A percentile compares a stretch with the other conserved stretches of the same genome.
These are phyloP conservation scores for Punica granatum DNA, from an alignment of 345 rosid genomes.

Conservation along the genomic window DNA sequence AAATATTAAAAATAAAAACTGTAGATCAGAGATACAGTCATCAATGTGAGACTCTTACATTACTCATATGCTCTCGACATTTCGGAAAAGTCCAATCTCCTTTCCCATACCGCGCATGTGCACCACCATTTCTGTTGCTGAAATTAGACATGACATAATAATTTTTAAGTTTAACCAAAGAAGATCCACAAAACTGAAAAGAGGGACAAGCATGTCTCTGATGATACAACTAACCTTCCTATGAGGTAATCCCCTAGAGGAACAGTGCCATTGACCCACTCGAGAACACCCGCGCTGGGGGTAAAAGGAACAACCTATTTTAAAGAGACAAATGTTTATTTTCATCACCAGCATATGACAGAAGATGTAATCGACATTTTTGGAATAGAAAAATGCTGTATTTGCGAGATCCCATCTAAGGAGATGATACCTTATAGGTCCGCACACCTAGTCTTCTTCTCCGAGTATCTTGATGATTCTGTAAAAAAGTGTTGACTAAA, in stretches of 20 bases:
- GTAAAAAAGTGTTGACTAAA: constrained; percentile 83
- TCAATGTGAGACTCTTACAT: constrained; percentile 35
- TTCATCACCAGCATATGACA: background rate
- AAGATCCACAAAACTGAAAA: background rate
- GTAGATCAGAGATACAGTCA: too few relatives aligned
- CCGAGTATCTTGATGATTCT: constrained; percentile 75
- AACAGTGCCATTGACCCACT: constrained; percentile 95
- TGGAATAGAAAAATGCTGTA: background rate
- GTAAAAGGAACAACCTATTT: constrained; percentile 91
- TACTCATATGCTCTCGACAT: constrained; percentile 78
- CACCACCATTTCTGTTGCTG: constrained; percentile 84
- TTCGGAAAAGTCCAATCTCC: constrained; percentile 77
- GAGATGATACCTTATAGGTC: constrained; percentile 72
- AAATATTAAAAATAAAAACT: background rate
- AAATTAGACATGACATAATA: constrained; percentile 12
- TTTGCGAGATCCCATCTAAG: background rate
- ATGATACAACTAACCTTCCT: constrained; percentile 54
- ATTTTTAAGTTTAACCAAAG: background rate
- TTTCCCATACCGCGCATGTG: constrained; percentile 77
- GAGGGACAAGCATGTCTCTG: constrained; percentile 5
- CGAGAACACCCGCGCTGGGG: constrained; percentile 98
- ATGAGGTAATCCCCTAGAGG: constrained; percentile 94
- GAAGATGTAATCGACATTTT: background rate
- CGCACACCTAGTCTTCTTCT: constrained; percentile 84
- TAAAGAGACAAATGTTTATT: background rate